Base-by-base conservation (phyloP, 106 monocot species). In the Iris macrosiphon region DNA sequence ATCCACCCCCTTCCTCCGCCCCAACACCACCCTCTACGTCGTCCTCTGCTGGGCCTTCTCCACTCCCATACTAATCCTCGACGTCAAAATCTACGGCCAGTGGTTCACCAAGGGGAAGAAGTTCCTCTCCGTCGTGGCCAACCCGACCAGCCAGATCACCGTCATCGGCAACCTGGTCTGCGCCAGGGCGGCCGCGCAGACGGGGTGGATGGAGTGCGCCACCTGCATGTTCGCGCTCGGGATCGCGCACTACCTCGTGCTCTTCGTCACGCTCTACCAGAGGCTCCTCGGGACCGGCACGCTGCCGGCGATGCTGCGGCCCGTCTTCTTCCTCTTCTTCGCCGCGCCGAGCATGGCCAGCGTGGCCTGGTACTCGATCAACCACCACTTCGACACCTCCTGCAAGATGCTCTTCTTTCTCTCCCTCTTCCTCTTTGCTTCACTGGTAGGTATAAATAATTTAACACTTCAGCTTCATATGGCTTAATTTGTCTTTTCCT, bases 41-140 rank as follows among this genome's bases (percentile, higher is more conserved):
- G 2, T 49, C 48, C 16, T 43, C 13, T 62, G 31, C 62, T 45
- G 22, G 27, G 22, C 37, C 44, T 49, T 26, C 23, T 34, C 31
- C 0, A 0, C 24, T 17, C 62, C 37, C 2, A 49, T 62, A 11
- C 49, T 62, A 18, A 23, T 48, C 13, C 49, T 62, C 25, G 62
- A 62, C 22, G 10, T 62, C 18, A 62, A 62, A 49, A 62, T 62
- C 24, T 62, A 62, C 28, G 49, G 49, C 24, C 35, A 49, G 1
- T 73, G 45, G 52, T 60, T 73, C 51, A 66, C 66, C 13, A 64
- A 57, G 17, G 64, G 72, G 2, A 72, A 57, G 66, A 59, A 52
- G 31, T 73, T 66, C 31, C 26, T 73, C 3, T 73, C 65, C 6
- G 28, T 52, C 6, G 66, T 54, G 10, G 73, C 66, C 11, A 73